phyloP scores from a whole-genome alignment of 129 eudicot species.

The Solidago caesia region DNA sequence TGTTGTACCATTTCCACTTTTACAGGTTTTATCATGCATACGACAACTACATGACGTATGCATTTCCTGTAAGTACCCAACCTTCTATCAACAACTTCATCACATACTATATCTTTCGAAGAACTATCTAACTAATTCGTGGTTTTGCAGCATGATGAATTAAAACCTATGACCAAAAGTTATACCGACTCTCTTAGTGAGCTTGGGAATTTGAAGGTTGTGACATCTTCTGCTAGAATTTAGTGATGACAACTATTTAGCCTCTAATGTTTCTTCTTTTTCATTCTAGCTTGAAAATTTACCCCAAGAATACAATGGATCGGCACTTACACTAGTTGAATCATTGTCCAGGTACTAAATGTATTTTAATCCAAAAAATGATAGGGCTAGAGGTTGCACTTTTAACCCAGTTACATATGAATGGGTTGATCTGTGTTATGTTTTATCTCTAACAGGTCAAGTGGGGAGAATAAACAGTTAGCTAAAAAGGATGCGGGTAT shows the following conservation, averaged over 20 bases:
- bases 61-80: conserved; percentile 72
- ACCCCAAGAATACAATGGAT: conserved; percentile 73
- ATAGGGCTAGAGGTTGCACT: not conserved
- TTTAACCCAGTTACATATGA: not conserved
- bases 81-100: not conserved
- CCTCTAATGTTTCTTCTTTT: not conserved
- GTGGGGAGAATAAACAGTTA: not conserved
- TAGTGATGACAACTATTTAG: not conserved
- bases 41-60: conserved; percentile 81
- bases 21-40: conserved; percentile 99
- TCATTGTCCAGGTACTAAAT: conserved; percentile 79
- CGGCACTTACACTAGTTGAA: conserved; percentile 92
- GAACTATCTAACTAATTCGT: conserved; percentile 12
- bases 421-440: not conserved
- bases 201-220: conserved; percentile 91
- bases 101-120: not conserved
- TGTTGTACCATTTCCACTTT: conserved; percentile 12
- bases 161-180: conserved; percentile 82
- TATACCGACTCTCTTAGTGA: conserved; percentile 88
- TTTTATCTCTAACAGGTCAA: not conserved
- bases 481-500: not conserved
- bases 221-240: conserved; percentile 24
- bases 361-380: not conserved
- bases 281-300: conserved; percentile 71
- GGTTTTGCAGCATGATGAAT: conserved; percentile 88